Conservation (phyloP, 257 asterid species). For the Mentha longifolia region DNA sequence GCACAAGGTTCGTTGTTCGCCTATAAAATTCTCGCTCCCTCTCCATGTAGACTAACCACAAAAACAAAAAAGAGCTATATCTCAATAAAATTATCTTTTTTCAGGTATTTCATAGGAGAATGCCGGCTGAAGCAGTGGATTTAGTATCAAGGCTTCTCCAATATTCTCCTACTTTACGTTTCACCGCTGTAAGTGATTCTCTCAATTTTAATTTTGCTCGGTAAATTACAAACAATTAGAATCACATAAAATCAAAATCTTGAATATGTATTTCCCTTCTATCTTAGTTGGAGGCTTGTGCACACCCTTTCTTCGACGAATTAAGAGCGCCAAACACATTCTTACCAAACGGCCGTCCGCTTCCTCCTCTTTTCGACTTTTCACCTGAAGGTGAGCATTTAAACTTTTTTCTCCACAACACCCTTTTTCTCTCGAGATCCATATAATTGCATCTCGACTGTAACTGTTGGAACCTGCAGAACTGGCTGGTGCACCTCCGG, state of each 20-base stretch:
- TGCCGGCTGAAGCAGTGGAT: constrained; percentile 86
- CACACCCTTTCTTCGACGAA: constrained; percentile 85
- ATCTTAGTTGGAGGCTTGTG: constrained; percentile 87
- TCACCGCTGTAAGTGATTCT: constrained; percentile 78
- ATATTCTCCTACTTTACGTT: constrained; percentile 84
- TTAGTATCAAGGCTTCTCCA: constrained; percentile 88
- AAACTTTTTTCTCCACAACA: neutral
- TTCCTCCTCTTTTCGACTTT: constrained; percentile 85
- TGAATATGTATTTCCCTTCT: constrained; percentile 4
- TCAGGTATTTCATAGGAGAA: constrained; percentile 72
- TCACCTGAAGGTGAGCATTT: constrained; percentile 65
- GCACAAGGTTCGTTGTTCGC: constrained; percentile 75
- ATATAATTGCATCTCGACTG: neutral
- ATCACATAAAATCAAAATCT: neutral
- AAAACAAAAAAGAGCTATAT: neutral
- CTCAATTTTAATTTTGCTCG: neutral
- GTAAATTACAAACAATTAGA: neutral
- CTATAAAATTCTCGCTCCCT: neutral
- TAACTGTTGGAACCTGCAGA: constrained; percentile 35
- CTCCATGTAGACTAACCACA: neutral
- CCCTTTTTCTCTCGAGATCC: neutral
- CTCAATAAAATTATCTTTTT: neutral
- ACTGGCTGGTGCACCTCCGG: constrained; percentile 50
- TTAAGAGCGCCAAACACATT: constrained; percentile 66
- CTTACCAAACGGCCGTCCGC: constrained; percentile 71